Evolutionary conservation across 331 rosid species (phyloP).

Genomic region (Arachis monticola): DNA sequence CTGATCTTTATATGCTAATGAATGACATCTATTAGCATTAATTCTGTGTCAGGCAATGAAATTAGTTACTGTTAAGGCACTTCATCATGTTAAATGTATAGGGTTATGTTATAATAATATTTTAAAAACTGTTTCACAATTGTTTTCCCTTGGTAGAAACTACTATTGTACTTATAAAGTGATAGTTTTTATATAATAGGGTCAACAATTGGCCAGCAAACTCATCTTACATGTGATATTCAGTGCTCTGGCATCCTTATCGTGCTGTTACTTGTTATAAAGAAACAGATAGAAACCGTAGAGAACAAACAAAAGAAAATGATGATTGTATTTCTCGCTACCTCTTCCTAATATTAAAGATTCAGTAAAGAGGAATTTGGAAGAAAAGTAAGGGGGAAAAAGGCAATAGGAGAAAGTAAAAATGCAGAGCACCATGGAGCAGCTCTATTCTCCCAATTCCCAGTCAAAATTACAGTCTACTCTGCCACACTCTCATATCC

Average conservation of each 20-base stretch:
- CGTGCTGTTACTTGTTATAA: not conserved
- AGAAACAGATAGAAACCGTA: not conserved
- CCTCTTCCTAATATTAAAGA: too few relatives aligned
- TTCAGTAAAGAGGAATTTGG: too few relatives aligned
- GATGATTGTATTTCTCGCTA: too few relatives aligned
- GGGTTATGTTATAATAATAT: not conserved
- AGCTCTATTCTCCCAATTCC: too few relatives aligned
- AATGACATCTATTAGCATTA: not conserved
- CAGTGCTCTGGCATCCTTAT: not conserved
- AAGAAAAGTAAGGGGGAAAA: too few relatives aligned
- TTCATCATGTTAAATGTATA: not conserved
- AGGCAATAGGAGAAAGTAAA: too few relatives aligned
- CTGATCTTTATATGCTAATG: not conserved
- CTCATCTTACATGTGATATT: not conserved
- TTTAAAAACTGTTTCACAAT: not conserved
- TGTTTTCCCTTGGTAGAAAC: not conserved
- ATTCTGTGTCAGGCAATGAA: not conserved
- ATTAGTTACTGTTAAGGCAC: not conserved
- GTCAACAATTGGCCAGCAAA: constrained; percentile 1
- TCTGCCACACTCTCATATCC: too few relatives aligned
- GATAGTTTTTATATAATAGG: not conserved
- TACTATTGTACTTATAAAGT: not conserved
- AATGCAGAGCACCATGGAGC: too few relatives aligned
- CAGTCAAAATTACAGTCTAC: too few relatives aligned
- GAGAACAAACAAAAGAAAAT: too few relatives aligned